Base-by-base conservation (phyloP, 176 grass and related monocot species). In the Aegilops speltoides region DNA sequence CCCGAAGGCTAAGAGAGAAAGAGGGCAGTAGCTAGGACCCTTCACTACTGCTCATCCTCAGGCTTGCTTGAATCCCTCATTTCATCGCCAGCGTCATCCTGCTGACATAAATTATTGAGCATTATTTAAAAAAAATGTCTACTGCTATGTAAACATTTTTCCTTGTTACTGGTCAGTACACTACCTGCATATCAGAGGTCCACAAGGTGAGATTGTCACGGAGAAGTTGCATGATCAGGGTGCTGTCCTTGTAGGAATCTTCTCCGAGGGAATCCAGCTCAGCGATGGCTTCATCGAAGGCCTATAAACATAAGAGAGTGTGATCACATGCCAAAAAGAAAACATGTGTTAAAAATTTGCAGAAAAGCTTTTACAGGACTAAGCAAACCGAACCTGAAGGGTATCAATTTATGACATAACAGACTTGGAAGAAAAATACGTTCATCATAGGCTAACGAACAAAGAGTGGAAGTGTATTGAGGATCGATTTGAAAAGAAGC, bases 211-310 rank as follows among this genome's bases (percentile, higher is more conserved):
- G 94, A 84, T 99, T 99, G 85, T 99, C 97, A 10, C 97, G 94
- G n/a, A 99, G 93, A 83, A 99, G 97, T 81, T 99, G 97, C 97
- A 99, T 99, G 25, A 99, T 99, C 26, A 99, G 66, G 48, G 97
- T 99, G 85, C 97, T 99, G 68, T 99, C 97, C 89, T 99, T 99
- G 92, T 99, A 99, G 20, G 97, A 96, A 77, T 99, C 97, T 78
- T 99, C 97, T 70, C 97, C 97, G 45, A 99, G 94, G 50, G 92
- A 88, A 89, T 99, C 97, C 60, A 99, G 46, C 60, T 99, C 97
- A 0, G 94, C 91, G 52, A 99, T 99, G 24, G 97, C 97, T 79
- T 99, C 92, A 61, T 99, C 97, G 12, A 99, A 99, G 64, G 97
- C 97, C 97, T 99, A 75, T 33, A 79, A 73, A 54, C 17, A 88